Evolutionary conservation across 768 basidiomycete species (phyloP), one percentile per base, ranked within the genome.

Genomic region (Boletus tomentosulus): DNA sequence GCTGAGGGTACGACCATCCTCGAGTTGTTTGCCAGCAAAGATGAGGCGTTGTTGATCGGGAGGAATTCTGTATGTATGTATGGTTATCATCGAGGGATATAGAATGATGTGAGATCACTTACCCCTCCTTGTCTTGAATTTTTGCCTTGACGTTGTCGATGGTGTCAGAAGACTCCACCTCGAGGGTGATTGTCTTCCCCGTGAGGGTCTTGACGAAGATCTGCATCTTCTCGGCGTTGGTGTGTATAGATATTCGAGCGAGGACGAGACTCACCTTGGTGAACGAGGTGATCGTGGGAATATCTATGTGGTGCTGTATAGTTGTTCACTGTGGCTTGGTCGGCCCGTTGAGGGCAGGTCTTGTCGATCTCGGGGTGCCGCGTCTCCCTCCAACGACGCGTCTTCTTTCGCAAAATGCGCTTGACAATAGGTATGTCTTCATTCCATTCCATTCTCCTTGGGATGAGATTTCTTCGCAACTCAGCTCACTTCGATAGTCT

Each of bases 11-110:
- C 96, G 89, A 45, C 96, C 96, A 73, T 98, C 96, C 75, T 98
- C 96, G 55, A 98, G 85, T 74, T 98, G 96, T 82, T 98, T 98
- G 50, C 96, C 96, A 55, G 96, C 96, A 62, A 98, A 65, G 9
- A 65, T 65, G 22, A 65, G 62, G 34, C 64, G 64, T 11, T 65
- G 64, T 54, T 65, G 64, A 43, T 65, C 64, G 0, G 64, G 64
- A 5, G 64, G 64, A 6, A 65, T 65, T 12, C 64, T 66, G 42
- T 93, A 73, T 30, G 34, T 16, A 13, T 19, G 7, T 25, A 3
- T 3, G 1, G 13, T 35, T 45, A 35, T n/a, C n/a, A n/a, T n/a
- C n/a, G 22, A 25, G 33, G n/a, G 28, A 16, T 19, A 9, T 3
- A 6, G 9, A 5, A 1, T 1, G 25, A 24, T 12, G 15, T 13